Conservation (phyloP, 2,329 filamentous ascomycete genomes). For the Sporothrix mexicana region DNA sequence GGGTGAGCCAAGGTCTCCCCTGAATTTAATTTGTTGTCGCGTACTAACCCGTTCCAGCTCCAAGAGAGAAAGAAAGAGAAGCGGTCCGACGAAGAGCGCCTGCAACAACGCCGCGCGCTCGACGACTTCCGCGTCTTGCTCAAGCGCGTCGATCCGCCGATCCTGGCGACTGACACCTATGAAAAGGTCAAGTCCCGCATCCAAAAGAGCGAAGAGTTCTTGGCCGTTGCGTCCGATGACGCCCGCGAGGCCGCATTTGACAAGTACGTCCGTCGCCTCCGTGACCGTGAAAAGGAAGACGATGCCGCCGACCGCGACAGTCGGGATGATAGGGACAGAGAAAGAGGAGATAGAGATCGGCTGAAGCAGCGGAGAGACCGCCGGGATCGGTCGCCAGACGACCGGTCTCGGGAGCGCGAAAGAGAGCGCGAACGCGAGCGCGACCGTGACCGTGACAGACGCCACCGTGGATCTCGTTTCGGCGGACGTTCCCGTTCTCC, state of each 20-base stretch:
- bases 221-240: conserved; percentile 81
- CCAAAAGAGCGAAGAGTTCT: conserved; percentile 81
- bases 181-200: conserved; percentile 83
- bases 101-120: conserved; percentile 82
- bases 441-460: conserved; percentile 41
- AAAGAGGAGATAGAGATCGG: conserved; percentile 75
- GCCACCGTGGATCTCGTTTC: conserved; percentile 9
- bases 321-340: conserved; percentile 55
- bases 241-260: conserved; percentile 84
- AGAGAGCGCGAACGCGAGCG: conserved; percentile 52
- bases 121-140: conserved; percentile 85
- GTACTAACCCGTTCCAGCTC: conserved; percentile 56
- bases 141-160: conserved; percentile 87
- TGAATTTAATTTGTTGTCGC: background rate
- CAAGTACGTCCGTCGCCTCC: conserved; percentile 87
- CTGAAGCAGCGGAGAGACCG: conserved; percentile 60
- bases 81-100: conserved; percentile 82
- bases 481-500: conserved; percentile 68
- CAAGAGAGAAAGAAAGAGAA: conserved; percentile 88
- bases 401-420: conserved; percentile 49
- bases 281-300: conserved; percentile 86
- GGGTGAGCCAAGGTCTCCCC: conserved; percentile 55
- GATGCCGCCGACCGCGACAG: too few relatives aligned
- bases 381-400: conserved; percentile 21
- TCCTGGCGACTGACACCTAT: conserved; percentile 80